Evolutionary conservation across 2,329 filamentous ascomycete species (phyloP), one percentile per base, ranked within the genome.

Genomic region (Zasmidium cellare): DNA sequence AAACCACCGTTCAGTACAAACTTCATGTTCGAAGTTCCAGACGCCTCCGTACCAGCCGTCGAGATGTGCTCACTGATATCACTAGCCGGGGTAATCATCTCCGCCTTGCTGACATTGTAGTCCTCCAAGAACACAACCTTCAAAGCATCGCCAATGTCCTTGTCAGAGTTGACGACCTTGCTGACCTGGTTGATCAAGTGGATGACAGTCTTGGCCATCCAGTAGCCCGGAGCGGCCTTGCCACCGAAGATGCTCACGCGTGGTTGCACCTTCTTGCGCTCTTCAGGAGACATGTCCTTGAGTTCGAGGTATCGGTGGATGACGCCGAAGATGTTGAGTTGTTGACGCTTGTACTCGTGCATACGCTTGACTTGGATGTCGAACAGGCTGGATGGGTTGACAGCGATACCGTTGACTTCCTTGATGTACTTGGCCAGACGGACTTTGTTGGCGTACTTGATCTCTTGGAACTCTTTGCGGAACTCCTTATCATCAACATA

Each of bases 51-150:
- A 51, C 94, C 94, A 38, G 94, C 94, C 22, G 94, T 99, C 2
- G 94, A 97, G 71, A 99, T 99, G 75, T 99, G 94, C 80, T 99
- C 94, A 76, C 92, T 96, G 70, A 99, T 88, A 69, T 99, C 94
- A 19, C 91, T 96, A 12, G 94, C 94, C 12, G 94, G 94, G 64
- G 86, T 85, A 70, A 99, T 97, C 71, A 97, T 92, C 78, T 99
- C 94, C 2, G 94, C 94, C 81, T 99, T 99, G 85, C 92, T 96
- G 71, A 99, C 94, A 66, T 99, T 99, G 84, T 99, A 99, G 77
- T 99, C 94, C 72, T 96, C 91, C 54, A 99, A 77, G 81, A 97
- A 99, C 71, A 99, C 87, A 53, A 99, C 94, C 82, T 99, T 99
- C 72, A 99, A 84, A 25, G 96, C 82, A 71, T 97, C 93, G 28